Conservation (phyloP, 305 asterid genomes). For the Salvia sclarea region DNA sequence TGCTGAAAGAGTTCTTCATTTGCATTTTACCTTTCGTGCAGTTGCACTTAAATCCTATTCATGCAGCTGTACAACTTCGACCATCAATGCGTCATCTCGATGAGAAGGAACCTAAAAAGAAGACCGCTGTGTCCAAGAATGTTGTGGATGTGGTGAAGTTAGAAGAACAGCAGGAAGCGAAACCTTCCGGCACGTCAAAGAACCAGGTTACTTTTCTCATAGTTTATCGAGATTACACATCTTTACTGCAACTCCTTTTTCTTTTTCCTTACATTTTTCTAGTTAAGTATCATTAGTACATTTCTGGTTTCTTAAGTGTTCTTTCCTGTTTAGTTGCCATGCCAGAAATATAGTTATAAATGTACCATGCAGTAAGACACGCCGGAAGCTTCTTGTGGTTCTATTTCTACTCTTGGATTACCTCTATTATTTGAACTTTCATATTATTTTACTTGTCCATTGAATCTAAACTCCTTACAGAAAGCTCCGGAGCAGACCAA, state of each 20-base stretch:
- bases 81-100: slow-evolving; percentile 64
- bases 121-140: slow-evolving; percentile 34
- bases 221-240: slow-evolving; percentile 10
- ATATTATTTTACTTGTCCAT: slow-evolving; percentile 16
- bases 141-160: slow-evolving; percentile 46
- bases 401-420: background rate
- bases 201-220: slow-evolving; percentile 52
- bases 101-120: slow-evolving; percentile 43
- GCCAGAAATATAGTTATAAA: slow-evolving; percentile 10
- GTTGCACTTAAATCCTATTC: slow-evolving; percentile 84
- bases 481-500: slow-evolving; percentile 42
- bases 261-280: background rate
- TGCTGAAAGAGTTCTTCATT: slow-evolving; percentile 19
- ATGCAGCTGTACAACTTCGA: slow-evolving; percentile 85
- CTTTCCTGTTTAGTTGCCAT: background rate
- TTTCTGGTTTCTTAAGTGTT: slow-evolving; percentile 12
- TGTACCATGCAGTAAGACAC: slow-evolving; percentile 12
- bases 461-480: slow-evolving; percentile 41
- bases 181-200: slow-evolving; percentile 46
- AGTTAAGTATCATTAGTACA: background rate
- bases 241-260: background rate
- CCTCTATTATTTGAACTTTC: background rate
- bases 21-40: slow-evolving; percentile 47
- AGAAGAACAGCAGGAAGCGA: slow-evolving; percentile 47
- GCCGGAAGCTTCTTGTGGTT: slow-evolving; percentile 7